These are phyloP conservation scores for Lasiodiplodia sp. DNA, from an alignment of 2,329 filamentous ascomycete genomes.

Conservation along the genomic window DNA sequence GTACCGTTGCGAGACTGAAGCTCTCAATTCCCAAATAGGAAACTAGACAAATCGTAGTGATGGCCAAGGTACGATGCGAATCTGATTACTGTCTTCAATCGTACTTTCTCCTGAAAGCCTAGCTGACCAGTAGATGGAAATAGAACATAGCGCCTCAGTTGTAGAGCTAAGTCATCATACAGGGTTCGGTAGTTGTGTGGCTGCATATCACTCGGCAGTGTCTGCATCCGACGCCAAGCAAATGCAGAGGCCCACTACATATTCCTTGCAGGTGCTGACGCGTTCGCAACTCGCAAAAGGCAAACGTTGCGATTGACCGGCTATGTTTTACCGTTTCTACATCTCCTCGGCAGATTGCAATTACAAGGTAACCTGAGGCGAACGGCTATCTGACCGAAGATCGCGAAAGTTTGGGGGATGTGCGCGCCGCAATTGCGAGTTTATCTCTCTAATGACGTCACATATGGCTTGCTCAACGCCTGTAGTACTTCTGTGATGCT, in stretches of 20 bases:
- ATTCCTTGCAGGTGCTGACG: not conserved
- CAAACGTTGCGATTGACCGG: not conserved
- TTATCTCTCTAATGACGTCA: too few species aligned
- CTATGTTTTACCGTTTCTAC: not conserved
- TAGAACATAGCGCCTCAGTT: not conserved
- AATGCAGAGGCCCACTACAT: not conserved
- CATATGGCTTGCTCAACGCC: too few species aligned
- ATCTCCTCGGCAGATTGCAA: not conserved
- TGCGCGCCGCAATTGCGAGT: too few species aligned
- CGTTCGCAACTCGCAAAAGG: not conserved
- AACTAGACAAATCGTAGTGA: not conserved
- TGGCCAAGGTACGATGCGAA: not conserved
- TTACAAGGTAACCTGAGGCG: not conserved
- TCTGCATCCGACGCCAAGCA: not conserved
- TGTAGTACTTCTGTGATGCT: too few species aligned
- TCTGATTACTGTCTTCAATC: not conserved
- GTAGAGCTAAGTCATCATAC: not conserved
- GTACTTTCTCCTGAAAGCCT: not conserved
- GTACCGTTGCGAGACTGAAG: not conserved
- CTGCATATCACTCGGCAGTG: not conserved
- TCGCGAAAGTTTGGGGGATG: too few species aligned
- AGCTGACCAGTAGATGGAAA: not conserved
- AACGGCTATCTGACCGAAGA: not conserved
- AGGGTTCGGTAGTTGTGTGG: not conserved
- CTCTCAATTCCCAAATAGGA: not conserved